Conservation (phyloP, 2,329 filamentous ascomycete genomes). For the Zymoseptoria brevis region DNA sequence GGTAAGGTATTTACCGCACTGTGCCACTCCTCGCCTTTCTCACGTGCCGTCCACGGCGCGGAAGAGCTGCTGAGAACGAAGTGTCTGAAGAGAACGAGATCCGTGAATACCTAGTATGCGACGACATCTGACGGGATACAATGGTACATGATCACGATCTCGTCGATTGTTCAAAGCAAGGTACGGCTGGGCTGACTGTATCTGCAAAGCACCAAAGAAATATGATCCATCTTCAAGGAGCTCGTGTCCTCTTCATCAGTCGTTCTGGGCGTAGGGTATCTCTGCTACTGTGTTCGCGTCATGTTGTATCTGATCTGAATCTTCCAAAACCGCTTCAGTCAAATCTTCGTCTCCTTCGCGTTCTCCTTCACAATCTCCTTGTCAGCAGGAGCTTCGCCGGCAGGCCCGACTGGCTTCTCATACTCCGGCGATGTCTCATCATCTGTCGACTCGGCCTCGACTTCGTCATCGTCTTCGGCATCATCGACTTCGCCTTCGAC, state of each 20-base stretch:
- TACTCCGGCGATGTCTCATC: conserved; percentile 2
- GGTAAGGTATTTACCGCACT: too few species aligned
- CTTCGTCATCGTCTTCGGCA: conserved; percentile 19
- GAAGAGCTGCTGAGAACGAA: too few species aligned
- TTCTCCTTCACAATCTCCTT: not conserved
- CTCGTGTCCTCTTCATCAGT: not conserved
- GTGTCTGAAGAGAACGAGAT: too few species aligned
- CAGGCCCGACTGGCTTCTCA: not conserved
- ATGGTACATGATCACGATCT: too few species aligned
- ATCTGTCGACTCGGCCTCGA: conserved; percentile 14
- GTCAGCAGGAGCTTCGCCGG: not conserved
- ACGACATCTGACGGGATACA: too few species aligned
- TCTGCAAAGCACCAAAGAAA: not conserved
- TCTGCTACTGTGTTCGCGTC: not conserved
- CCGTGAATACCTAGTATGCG: too few species aligned
- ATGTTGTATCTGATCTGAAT: too few species aligned
- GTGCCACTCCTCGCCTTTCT: too few species aligned
- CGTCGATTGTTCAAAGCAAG: too few species aligned
- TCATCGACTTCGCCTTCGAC: conserved; percentile 10
- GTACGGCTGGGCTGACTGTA: not conserved
- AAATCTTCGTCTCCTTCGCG: too few species aligned
- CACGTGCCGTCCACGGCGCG: too few species aligned
- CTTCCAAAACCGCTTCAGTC: too few species aligned
- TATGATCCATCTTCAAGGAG: not conserved
- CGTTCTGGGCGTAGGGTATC: not conserved